Conservation (phyloP, 1,284 basidiomycete species). For the Paramarasmius palmivorus region DNA sequence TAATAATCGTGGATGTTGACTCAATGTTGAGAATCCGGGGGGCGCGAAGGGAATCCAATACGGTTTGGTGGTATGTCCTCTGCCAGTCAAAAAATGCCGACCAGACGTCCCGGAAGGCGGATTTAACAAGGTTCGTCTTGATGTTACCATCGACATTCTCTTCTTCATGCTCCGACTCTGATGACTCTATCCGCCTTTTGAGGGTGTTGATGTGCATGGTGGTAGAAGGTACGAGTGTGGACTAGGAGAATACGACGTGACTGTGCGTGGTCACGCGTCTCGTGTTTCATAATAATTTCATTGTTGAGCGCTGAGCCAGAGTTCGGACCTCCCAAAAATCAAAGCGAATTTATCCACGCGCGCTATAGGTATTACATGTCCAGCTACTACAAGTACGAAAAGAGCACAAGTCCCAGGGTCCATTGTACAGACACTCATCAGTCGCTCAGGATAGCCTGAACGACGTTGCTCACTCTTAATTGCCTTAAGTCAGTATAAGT, state of each 20-base stretch:
- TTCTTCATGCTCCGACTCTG: too few relatives aligned
- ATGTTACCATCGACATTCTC: not conserved
- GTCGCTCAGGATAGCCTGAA: slow-evolving; percentile 84
- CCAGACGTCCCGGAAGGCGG: slow-evolving; percentile 2
- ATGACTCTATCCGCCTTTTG: too few relatives aligned
- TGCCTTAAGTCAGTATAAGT: slow-evolving; percentile 94
- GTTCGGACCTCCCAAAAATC: too few relatives aligned
- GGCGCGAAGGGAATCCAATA: not conserved
- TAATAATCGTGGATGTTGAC: not conserved
- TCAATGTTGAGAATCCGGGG: not conserved
- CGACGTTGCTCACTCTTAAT: slow-evolving; percentile 88
- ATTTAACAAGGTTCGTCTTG: not conserved
- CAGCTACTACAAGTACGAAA: not conserved
- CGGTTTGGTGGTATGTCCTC: not conserved
- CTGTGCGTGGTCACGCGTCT: too few relatives aligned
- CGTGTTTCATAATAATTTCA: too few relatives aligned
- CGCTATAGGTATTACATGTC: not conserved
- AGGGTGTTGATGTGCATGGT: too few relatives aligned
- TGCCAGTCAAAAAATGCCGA: slow-evolving; percentile 9
- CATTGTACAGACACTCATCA: slow-evolving; percentile 28
- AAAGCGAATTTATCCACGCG: not conserved
- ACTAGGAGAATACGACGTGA: too few relatives aligned
- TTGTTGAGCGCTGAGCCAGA: too few relatives aligned
- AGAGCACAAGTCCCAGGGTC: not conserved
- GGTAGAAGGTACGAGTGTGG: too few relatives aligned